Conservation (phyloP, 2,329 filamentous ascomycete genomes). For the Fusarium sp. region DNA sequence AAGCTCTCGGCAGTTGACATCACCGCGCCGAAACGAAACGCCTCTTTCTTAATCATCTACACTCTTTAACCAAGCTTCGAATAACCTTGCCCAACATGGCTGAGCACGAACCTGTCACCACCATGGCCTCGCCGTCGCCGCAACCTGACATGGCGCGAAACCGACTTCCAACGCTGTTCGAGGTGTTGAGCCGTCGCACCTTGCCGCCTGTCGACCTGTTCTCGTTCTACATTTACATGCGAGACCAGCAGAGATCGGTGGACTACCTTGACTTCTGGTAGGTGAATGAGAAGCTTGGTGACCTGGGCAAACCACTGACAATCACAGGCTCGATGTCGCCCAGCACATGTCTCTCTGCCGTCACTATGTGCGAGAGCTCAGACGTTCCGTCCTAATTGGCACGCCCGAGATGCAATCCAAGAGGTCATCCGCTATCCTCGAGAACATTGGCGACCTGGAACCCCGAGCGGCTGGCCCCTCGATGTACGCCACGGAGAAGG, state of each 20-base stretch:
- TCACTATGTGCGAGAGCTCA: conserved; percentile 95
- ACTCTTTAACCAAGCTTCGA: conserved; percentile 9
- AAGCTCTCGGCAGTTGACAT: conserved; percentile 26
- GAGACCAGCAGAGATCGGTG: conserved; percentile 96
- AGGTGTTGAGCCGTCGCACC: conserved; percentile 94
- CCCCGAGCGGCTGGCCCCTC: conserved; percentile 69
- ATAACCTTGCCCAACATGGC: conserved; percentile 38
- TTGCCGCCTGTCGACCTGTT: conserved; percentile 95
- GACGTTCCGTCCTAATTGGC: conserved; percentile 90
- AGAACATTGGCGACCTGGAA: conserved; percentile 76
- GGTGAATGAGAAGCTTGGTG: conserved; percentile 42
- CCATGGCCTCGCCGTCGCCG: conserved; percentile 61
- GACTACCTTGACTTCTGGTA: conserved; percentile 99
- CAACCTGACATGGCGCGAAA: conserved; percentile 76
- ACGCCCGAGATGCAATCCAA: conserved; percentile 94
- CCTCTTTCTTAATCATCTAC: conserved; percentile 31
- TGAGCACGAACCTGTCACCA: conserved; percentile 43
- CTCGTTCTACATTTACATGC: conserved; percentile 99
- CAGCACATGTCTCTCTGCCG: conserved; percentile 98
- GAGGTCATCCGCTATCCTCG: conserved; percentile 84
- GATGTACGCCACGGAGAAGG: conserved; percentile 75
- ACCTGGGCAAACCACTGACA: conserved; percentile 24
- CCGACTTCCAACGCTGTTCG: conserved; percentile 92
- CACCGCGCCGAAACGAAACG: conserved; percentile 26
- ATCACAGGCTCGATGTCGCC: conserved; percentile 91